Conservation (phyloP, 2,329 filamentous ascomycete species). For the Coniochaeta hoffmannii region DNA sequence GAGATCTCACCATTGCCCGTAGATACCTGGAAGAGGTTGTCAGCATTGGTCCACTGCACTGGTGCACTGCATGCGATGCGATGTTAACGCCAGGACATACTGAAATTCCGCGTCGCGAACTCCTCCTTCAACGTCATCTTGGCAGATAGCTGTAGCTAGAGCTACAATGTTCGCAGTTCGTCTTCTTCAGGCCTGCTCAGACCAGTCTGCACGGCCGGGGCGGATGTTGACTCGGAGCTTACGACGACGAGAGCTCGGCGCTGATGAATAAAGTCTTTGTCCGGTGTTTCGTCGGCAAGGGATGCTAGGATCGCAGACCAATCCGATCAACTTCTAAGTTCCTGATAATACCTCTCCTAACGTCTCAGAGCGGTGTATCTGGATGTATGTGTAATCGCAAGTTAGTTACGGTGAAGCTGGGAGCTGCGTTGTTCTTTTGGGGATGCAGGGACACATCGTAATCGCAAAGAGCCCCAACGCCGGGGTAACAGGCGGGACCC, state of each 20-base stretch:
- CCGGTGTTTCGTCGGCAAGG: neutral
- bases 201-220: neutral
- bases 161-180: neutral
- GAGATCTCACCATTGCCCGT: conserved; percentile 62
- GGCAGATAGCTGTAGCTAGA: conserved; percentile 18
- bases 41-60: conserved; percentile 20
- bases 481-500: neutral
- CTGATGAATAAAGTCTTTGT: too few species aligned
- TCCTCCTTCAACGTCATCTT: conserved; percentile 66
- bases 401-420: neutral
- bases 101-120: conserved; percentile 68
- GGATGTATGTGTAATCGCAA: neutral
- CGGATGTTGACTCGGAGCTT: neutral
- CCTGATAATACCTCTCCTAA: neutral
- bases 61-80: neutral
- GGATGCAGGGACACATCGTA: neutral
- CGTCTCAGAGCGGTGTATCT: neutral
- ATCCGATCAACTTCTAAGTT: neutral
- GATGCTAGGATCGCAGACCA: too few species aligned
- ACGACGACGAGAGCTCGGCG: conserved; percentile 1
- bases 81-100: conserved; percentile 36
- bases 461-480: conserved; percentile 1
- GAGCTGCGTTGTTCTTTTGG: conserved; percentile 1
- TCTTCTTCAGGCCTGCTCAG: neutral
- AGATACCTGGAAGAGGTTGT: conserved; percentile 50